These are phyloP conservation scores for Candida vartiovaarae DNA, from an alignment of 805 yeast species.

Conservation along the genomic window DNA sequence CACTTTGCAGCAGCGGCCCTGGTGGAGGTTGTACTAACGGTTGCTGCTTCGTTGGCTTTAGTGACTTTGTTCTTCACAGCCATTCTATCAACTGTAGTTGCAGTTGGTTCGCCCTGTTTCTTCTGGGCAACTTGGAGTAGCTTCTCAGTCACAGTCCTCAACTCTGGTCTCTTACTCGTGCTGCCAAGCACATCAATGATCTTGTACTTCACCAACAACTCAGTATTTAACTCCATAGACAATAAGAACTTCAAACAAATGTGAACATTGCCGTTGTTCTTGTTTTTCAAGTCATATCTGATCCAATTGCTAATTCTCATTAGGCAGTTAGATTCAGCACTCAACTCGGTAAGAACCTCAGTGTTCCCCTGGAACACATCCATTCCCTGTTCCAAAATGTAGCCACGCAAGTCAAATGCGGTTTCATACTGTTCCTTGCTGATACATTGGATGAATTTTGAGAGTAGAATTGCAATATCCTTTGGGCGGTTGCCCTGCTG, in stretches of 20 bases:
- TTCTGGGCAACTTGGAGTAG: neutral
- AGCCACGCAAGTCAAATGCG: neutral
- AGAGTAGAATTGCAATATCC: neutral
- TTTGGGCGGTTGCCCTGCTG: neutral
- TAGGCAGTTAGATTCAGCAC: neutral
- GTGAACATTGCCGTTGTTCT: neutral
- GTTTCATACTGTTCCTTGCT: constrained; percentile 1
- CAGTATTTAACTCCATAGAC: neutral
- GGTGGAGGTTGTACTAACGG: neutral
- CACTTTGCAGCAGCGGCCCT: neutral
- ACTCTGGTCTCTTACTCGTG: neutral
- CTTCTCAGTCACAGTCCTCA: neutral
- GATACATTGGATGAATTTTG: neutral
- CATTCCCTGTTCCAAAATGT: neutral
- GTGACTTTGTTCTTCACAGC: neutral
- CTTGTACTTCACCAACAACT: neutral
- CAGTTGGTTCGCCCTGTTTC: neutral
- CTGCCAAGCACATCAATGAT: neutral
- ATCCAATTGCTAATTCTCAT: constrained; percentile 1
- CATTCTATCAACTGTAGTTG: neutral
- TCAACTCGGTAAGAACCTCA: neutral
- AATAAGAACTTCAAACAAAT: neutral
- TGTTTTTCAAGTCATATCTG: constrained; percentile 1
- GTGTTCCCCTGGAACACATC: neutral
- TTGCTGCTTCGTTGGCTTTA: neutral